These are phyloP conservation scores for Pseudocercospora pini-densiflorae DNA, from an alignment of 2,329 filamentous ascomycete species.

Conservation along the genomic window DNA sequence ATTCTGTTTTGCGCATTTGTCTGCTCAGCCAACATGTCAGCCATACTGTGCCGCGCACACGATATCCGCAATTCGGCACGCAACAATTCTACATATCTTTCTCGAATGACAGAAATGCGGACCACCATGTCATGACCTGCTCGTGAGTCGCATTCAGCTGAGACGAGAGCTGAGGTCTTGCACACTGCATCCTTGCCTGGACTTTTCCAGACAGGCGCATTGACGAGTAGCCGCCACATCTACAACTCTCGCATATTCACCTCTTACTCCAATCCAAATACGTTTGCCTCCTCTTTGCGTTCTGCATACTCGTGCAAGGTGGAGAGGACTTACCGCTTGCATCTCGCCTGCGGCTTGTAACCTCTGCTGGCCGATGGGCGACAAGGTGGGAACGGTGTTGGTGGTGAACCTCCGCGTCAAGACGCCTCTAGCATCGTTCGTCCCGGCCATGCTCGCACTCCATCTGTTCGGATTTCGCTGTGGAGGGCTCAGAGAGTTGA, in stretches of 20 bases:
- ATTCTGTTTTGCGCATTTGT: slow-evolving; percentile 64
- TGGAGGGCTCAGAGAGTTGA: slow-evolving; percentile 59
- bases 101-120: neutral
- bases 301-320: neutral
- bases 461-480: slow-evolving; percentile 40
- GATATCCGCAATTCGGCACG: neutral
- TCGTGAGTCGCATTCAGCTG: too few relatives aligned
- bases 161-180: too few relatives aligned
- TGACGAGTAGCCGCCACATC: neutral
- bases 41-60: neutral
- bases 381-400: slow-evolving; percentile 76
- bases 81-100: neutral
- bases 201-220: neutral
- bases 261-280: neutral
- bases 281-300: neutral
- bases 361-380: slow-evolving; percentile 60
- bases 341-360: slow-evolving; percentile 57
- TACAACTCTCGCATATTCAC: neutral
- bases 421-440: slow-evolving; percentile 72
- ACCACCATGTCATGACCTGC: too few relatives aligned
- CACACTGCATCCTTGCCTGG: too few relatives aligned
- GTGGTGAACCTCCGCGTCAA: slow-evolving; percentile 93
- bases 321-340: slow-evolving; percentile 37
- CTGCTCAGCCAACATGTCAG: slow-evolving; percentile 11
- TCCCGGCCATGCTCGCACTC: slow-evolving; percentile 46